Percentiles rank a stretch among this genome's conserved stretches.
Evolutionary conservation across 2,329 filamentous ascomycete genomes (phyloP).

Genomic region (Penicillium psychrosexuale): DNA sequence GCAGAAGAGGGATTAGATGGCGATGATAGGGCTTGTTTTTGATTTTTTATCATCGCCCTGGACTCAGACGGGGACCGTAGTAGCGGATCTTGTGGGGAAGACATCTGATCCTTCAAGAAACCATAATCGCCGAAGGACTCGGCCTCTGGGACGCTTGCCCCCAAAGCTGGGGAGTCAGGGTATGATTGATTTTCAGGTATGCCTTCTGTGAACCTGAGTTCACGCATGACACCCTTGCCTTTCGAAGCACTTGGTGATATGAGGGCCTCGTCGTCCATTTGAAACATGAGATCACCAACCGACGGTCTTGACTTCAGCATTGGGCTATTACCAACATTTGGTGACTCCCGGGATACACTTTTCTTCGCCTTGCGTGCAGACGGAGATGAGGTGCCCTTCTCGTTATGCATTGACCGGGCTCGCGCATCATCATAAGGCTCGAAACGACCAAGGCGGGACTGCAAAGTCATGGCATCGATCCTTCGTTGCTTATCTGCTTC

Average conservation of each 20-base stretch:
- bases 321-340: conserved; percentile 59
- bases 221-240: conserved; percentile 30
- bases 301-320: conserved; percentile 66
- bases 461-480: conserved; percentile 73
- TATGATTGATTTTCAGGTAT: conserved; percentile 19
- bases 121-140: conserved; percentile 27
- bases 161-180: conserved; percentile 26
- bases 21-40: conserved; percentile 26
- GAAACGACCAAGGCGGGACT: conserved; percentile 59
- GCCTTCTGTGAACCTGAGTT: conserved; percentile 14
- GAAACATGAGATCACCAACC: conserved; percentile 77
- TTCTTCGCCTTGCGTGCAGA: conserved; percentile 42
- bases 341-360: conserved; percentile 39
- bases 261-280: conserved; percentile 78
- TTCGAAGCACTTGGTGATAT: conserved; percentile 29
- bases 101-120: conserved; percentile 31
- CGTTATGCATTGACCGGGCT: conserved; percentile 60
- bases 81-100: conserved; percentile 18
- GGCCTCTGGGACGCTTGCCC: conserved; percentile 26
- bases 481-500: conserved; percentile 56
- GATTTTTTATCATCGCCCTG: conserved; percentile 18
- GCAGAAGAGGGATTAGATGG: conserved; percentile 32
- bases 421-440: conserved; percentile 66
- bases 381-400: conserved; percentile 56
- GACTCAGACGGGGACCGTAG: conserved; percentile 27